phyloP scores from a whole-genome alignment of 352 stramenopile genomes.

The Paralagenidium karlingii region DNA sequence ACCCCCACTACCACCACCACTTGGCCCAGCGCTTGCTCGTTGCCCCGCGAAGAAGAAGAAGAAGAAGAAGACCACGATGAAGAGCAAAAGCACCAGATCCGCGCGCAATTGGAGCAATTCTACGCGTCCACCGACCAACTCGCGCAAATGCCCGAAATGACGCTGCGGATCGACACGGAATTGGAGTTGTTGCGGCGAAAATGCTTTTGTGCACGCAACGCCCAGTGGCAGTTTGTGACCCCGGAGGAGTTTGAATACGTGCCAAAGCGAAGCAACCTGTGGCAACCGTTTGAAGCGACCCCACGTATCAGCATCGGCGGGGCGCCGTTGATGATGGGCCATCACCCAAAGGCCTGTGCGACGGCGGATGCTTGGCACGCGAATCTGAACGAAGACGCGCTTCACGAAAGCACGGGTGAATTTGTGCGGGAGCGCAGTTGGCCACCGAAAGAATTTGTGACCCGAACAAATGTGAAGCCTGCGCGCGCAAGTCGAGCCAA shows the following conservation, averaged over 20 bases:
- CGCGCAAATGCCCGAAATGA: constrained; percentile 32
- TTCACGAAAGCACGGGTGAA: constrained; percentile 5
- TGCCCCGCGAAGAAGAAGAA: neutral
- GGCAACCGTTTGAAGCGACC: neutral
- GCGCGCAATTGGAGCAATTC: constrained; percentile 19
- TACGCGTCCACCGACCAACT: constrained; percentile 26
- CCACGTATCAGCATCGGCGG: neutral
- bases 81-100: constrained; percentile 8
- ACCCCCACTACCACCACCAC: too few relatives aligned
- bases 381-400: neutral
- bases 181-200: constrained; percentile 52
- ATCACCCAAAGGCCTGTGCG: too few relatives aligned
- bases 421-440: constrained; percentile 50
- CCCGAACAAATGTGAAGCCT: constrained; percentile 36
- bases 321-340: too few relatives aligned
- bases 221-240: constrained; percentile 34
- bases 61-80: neutral
- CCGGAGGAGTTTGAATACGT: constrained; percentile 35
- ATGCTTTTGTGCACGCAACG: constrained; percentile 69
- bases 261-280: neutral
- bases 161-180: constrained; percentile 63
- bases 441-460: constrained; percentile 60
- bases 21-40: too few relatives aligned
- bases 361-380: too few relatives aligned
- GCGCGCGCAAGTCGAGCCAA: constrained; percentile 29